Base-by-base conservation (phyloP, 495 filamentous ascomycete genomes). In the Sphaerosporella brunnea region DNA sequence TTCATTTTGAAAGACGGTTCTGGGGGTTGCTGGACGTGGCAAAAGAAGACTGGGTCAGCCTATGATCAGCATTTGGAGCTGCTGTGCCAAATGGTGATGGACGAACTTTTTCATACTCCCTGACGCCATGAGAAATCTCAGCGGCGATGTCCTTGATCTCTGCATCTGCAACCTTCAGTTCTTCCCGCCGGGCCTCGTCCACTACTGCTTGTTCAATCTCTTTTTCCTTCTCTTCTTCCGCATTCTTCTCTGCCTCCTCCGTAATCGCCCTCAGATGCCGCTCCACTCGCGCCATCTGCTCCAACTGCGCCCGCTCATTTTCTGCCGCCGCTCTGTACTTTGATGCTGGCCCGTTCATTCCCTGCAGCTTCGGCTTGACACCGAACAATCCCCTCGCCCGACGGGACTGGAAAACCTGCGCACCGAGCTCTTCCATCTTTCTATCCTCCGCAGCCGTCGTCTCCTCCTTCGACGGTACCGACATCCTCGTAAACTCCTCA, bases 1-100 rank as follows among this genome's bases (percentile, higher is more conserved):
- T 77, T 72, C 66, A 96, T 80, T 52, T 82, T 66, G 61, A 90
- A 92, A 18, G 51, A 23, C 8, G 39, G 8, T 24, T 28, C 55
- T 18, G 38, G 18, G 5, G 20, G 35, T 44, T 25, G 23, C 50
- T 57, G 25, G 23, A 5, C 8, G 5, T 43, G 18, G 21, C 5
- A 18, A 15, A 15, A 44, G 37, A 49, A 25, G 34, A 46, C 36
- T 51, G 45, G 18, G 38, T 58, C 38, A 56, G 54, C 24, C 15
- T 23, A 19, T 42, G 28, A 39, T 36, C 25, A 39, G n/a, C 45
- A 20, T 45, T 16, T 49, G 21, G 38, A 21, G 21, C 16, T 23
- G 28, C 28, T 32, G 28, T 7, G 28, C 20, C 4, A 18, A n/a
- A 19, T 10, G 20, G 23, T 25, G 16, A 34, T 16, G 32, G 18